Conservation (phyloP, 1,139 yeast genomes). For the Candida pseudoviswanathii region DNA sequence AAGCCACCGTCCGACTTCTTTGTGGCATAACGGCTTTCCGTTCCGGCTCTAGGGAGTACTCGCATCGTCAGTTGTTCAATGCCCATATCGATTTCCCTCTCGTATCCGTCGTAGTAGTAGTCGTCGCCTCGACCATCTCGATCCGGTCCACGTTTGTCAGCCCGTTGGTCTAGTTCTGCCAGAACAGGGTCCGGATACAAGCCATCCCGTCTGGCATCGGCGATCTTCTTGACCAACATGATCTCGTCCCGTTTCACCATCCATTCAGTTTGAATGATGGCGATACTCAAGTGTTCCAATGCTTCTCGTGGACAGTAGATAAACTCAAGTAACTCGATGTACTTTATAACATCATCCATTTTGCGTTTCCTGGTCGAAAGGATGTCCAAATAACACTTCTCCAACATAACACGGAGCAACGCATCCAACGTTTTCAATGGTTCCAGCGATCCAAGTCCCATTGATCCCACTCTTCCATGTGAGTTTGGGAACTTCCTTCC, state of each 20-base stretch:
- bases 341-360: conserved; percentile 44
- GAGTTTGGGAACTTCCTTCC: conserved; percentile 32
- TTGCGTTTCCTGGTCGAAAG: conserved; percentile 51
- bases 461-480: conserved; percentile 18
- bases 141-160: no score
- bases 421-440: conserved; percentile 62
- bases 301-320: conserved; percentile 53
- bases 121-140: no score
- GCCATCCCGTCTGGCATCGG: conserved; percentile 16
- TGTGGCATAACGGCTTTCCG: conserved; percentile 2
- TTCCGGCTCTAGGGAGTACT: no score
- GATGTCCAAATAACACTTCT: conserved; percentile 51
- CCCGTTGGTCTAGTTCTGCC: not conserved
- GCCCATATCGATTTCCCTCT: conserved; percentile 1
- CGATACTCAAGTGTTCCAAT: conserved; percentile 40
- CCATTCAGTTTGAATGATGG: conserved; percentile 39
- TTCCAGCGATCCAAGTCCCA: not conserved
- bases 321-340: conserved; percentile 68
- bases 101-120: not conserved
- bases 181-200: not conserved
- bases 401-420: conserved; percentile 65
- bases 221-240: conserved; percentile 20
- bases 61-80: not conserved
- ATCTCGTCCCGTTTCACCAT: conserved; percentile 24
- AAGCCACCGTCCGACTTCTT: conserved; percentile 16